Evolutionary conservation across 2,329 filamentous ascomycete genomes (phyloP), one percentile per base, ranked within the genome.

Genomic region (Daldinia eschscholtzii): DNA sequence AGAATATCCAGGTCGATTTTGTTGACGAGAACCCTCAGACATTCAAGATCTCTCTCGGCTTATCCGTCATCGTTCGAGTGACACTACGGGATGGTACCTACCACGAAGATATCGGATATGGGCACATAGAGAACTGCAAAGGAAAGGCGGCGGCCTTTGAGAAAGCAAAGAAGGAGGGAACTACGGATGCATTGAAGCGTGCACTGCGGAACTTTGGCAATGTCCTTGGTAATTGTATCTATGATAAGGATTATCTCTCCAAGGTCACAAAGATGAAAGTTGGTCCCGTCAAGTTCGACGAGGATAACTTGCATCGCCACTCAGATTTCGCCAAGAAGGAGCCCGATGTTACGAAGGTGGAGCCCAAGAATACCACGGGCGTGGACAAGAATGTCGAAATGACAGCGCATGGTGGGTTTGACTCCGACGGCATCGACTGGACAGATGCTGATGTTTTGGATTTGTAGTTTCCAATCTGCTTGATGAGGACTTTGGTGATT

Each of bases 161-260:
- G 79, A 99, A 99, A 81, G 94, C 96, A 0, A 99, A 98, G 84
- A 99, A 99, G 80, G 94, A 98, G 83, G 97, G 93, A 6, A 97
- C 94, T 2, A 98, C 97, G 9, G 96, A 99, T 81, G 96, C 90
- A 1, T 79, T 99, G 77, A 99, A 99, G 81, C 88, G 96, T 72
- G 89, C 96, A 1, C 79, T 99, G 76, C 88, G 95, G 66, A 98
- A 90, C 71, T 99, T 99, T 80, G 96, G 96, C 67, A 98, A 98
- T 75, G 92, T 98, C 15, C 85, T 99, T 61, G 96, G 96, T n/a
- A 99, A 98, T 78, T 99, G 96, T 83, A 90, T 99, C 66, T 98
- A 99, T 81, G 96, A 99, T 82, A 97, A 98, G 80, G 91, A 95
- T 68, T 99, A 97, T 78, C 84, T 99, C 64, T 87, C 90, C 59